phyloP scores from a whole-genome alignment of 331 rosid species.

The Malus hybrid region DNA sequence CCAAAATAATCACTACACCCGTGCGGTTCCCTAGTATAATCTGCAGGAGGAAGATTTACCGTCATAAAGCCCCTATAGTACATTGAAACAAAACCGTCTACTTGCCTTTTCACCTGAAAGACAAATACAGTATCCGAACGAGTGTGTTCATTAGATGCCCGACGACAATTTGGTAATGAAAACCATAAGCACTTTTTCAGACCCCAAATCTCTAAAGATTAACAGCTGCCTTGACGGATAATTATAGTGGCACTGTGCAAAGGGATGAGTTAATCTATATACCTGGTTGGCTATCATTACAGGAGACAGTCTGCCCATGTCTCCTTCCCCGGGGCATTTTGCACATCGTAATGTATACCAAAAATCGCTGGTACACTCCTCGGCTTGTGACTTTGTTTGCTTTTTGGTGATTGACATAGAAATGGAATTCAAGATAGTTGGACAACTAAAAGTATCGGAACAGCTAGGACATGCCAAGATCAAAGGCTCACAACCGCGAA shows the following conservation, averaged over 20 bases:
- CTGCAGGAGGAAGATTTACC: constrained; percentile 41
- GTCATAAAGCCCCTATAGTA: constrained; percentile 64
- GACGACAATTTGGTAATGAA: neutral
- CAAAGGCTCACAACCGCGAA: constrained; percentile 62
- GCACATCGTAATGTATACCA: constrained; percentile 68
- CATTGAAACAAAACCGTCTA: constrained; percentile 53
- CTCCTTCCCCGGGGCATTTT: constrained; percentile 64
- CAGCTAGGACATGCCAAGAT: constrained; percentile 81
- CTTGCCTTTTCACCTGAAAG: constrained; percentile 82
- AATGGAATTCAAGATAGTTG: constrained; percentile 52
- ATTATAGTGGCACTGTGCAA: neutral
- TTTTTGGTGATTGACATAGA: constrained; percentile 40
- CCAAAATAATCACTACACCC: neutral
- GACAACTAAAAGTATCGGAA: constrained; percentile 61
- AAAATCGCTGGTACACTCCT: constrained; percentile 39
- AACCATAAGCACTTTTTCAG: neutral
- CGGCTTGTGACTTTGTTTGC: constrained; percentile 25
- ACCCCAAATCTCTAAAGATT: neutral
- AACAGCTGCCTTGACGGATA: neutral
- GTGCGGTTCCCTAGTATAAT: neutral
- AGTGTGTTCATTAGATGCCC: constrained; percentile 2
- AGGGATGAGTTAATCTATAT: neutral
- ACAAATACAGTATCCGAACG: constrained; percentile 6
- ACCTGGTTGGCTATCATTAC: constrained; percentile 88
- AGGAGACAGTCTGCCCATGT: constrained; percentile 55